Conservation (phyloP, 495 filamentous ascomycete species). For the Aspergillus indologenus region DNA sequence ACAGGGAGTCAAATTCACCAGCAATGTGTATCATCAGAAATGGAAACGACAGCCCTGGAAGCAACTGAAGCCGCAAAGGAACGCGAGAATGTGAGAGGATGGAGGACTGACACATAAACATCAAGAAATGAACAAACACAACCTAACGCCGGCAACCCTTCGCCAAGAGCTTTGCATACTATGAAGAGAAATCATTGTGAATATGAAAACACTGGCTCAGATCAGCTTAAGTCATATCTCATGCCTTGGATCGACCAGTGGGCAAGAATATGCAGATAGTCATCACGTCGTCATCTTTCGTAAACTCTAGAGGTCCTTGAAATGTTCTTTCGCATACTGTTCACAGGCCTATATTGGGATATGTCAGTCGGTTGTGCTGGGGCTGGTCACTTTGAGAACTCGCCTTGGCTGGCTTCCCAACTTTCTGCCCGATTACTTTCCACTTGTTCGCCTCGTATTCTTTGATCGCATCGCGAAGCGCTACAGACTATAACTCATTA, state of each 20-base stretch:
- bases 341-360: conserved; percentile 74
- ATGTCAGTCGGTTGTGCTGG: conserved; percentile 9
- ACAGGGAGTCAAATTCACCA: conserved; percentile 4
- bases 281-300: conserved; percentile 41
- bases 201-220: not conserved
- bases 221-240: not conserved
- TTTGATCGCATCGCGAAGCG: conserved; percentile 89
- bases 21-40: not conserved
- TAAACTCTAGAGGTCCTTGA: conserved; percentile 53
- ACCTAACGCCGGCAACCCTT: conserved; percentile 29
- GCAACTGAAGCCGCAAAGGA: conserved; percentile 13
- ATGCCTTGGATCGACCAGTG: conserved; percentile 12
- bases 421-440: conserved; percentile 94
- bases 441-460: conserved; percentile 98
- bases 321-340: conserved; percentile 97
- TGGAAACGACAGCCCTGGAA: not conserved
- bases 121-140: conserved; percentile 16
- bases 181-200: conserved; percentile 10
- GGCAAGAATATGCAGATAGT: conserved; percentile 33
- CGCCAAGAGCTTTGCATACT: conserved; percentile 19
- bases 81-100: conserved; percentile 25
- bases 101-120: conserved; percentile 16
- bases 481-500: conserved; percentile 60
- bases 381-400: conserved; percentile 12
- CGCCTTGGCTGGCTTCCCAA: conserved; percentile 97